Evolutionary conservation across 78 protist genomes (phyloP), one percentile per base, ranked within the genome.

Genomic region (Diacronema lutheri): DNA sequence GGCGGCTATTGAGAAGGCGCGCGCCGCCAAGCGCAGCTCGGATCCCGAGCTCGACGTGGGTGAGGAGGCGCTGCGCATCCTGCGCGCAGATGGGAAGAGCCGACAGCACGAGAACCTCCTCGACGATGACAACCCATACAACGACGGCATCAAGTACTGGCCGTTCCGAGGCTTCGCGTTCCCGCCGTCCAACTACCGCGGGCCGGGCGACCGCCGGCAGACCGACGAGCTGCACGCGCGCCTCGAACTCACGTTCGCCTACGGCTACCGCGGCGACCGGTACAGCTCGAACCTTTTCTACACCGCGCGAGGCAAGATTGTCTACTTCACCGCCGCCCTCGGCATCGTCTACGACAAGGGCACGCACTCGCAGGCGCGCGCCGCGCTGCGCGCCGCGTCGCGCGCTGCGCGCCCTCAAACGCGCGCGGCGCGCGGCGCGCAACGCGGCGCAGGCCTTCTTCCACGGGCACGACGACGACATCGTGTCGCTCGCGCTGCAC

Each of bases 391-490:
- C n/a, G n/a, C n/a, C n/a, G n/a, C n/a, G n/a, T n/a, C n/a, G n/a
- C n/a, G n/a, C n/a, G n/a, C n/a, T n/a, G n/a, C n/a, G n/a, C n/a
- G n/a, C n/a, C n/a, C n/a, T n/a, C n/a, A n/a, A n/a, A n/a, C n/a
- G n/a, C n/a, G n/a, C n/a, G n/a, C n/a, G n/a, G n/a, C n/a, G n/a
- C n/a, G n/a, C n/a, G n/a, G n/a, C n/a, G n/a, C n/a, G n/a, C n/a
- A n/a, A n/a, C n/a, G n/a, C n/a, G n/a, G 46, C 56, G 37, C 26
- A 38, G n/a, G 0, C 58, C 1, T 84, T 74, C 41, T 91, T 85
- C 74, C 74, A 89, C 46, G 93, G 88, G 16, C 93, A 93, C 50
- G 60, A 72, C 57, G 93, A 90, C 20, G 76, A 68, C 46, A 38
- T 68, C n/a, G 12, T 29, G 9, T 5, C 76, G 46, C 76, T 68